Evolutionary conservation across 139 green algal genomes (phyloP).

Genomic region (Chlorella vulgaris): DNA sequence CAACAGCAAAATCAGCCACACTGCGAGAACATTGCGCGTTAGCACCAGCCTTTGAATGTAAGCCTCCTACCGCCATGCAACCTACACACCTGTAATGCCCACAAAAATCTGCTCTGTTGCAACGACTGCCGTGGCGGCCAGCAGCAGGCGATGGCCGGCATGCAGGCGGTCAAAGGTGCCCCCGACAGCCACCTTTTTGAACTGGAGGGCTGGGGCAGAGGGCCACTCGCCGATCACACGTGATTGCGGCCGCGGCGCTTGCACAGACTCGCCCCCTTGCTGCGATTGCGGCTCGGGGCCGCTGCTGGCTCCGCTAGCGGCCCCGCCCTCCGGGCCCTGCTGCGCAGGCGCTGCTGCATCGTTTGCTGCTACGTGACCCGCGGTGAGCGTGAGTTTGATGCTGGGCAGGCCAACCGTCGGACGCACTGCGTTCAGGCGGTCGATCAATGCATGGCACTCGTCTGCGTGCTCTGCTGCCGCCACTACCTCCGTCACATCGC

Average conservation of each 20-base stretch:
- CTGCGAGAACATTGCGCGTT: too few relatives aligned
- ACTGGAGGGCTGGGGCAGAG: conserved; percentile 52
- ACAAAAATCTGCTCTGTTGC: conserved; percentile 60
- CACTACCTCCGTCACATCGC: conserved; percentile 23
- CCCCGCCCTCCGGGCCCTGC: not conserved
- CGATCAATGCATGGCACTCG: conserved; percentile 4
- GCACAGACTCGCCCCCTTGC: not conserved
- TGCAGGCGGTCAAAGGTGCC: conserved; percentile 95
- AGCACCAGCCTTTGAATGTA: not conserved
- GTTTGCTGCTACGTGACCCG: not conserved
- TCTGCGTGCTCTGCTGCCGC: conserved; percentile 18
- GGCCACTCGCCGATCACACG: conserved; percentile 22
- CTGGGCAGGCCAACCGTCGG: not conserved
- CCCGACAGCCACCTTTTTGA: conserved; percentile 74
- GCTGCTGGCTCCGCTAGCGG: not conserved
- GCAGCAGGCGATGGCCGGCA: conserved; percentile 89
- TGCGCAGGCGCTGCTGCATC: not conserved
- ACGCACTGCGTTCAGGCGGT: conserved; percentile 24
- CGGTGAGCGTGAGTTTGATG: conserved; percentile 22
- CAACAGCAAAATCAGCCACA: too few relatives aligned
- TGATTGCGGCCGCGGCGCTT: not conserved
- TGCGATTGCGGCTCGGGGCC: not conserved
- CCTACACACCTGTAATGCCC: conserved; percentile 81
- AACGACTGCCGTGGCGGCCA: conserved; percentile 78
- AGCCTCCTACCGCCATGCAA: not conserved